Conservation (phyloP, 2,329 filamentous ascomycete genomes). For the Pezicula radicicola region DNA sequence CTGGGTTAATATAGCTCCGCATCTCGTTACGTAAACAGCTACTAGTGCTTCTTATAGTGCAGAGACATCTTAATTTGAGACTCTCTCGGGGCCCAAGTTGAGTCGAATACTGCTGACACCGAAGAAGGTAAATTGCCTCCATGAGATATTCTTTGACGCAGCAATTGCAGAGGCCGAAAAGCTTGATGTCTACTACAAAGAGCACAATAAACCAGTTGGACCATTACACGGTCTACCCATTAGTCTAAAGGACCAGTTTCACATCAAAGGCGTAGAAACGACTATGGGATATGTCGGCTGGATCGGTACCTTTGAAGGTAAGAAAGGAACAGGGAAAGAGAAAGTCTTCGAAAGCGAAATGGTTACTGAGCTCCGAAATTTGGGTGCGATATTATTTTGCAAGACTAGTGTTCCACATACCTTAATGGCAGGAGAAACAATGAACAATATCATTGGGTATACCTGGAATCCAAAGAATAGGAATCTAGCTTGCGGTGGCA, state of each 20-base stretch:
- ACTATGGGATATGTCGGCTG: slow-evolving; percentile 64
- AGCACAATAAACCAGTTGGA: slow-evolving; percentile 31
- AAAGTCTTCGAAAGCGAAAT: slow-evolving; percentile 47
- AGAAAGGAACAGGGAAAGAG: slow-evolving; percentile 46
- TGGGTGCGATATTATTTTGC: slow-evolving; percentile 37
- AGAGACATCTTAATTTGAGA: too few species aligned
- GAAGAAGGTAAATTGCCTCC: slow-evolving; percentile 53
- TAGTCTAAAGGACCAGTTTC: slow-evolving; percentile 35
- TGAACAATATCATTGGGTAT: slow-evolving; percentile 40
- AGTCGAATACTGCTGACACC: too few species aligned
- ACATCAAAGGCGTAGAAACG: slow-evolving; percentile 28
- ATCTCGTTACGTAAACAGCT: too few species aligned
- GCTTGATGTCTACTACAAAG: slow-evolving; percentile 46
- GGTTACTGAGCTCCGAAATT: slow-evolving; percentile 33
- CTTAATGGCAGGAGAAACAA: slow-evolving; percentile 37
- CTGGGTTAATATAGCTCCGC: too few species aligned
- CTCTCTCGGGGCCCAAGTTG: too few species aligned
- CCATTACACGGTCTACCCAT: slow-evolving; percentile 39
- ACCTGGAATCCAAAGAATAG: slow-evolving; percentile 30
- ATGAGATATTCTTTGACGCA: slow-evolving; percentile 52
- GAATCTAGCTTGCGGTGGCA: slow-evolving; percentile 23
- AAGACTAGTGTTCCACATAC: slow-evolving; percentile 38
- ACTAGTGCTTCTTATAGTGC: too few species aligned
- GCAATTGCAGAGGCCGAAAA: slow-evolving; percentile 47
- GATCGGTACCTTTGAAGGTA: slow-evolving; percentile 58